phyloP scores from a whole-genome alignment of 495 filamentous ascomycete species.

The Pseudevernia furfuracea region DNA sequence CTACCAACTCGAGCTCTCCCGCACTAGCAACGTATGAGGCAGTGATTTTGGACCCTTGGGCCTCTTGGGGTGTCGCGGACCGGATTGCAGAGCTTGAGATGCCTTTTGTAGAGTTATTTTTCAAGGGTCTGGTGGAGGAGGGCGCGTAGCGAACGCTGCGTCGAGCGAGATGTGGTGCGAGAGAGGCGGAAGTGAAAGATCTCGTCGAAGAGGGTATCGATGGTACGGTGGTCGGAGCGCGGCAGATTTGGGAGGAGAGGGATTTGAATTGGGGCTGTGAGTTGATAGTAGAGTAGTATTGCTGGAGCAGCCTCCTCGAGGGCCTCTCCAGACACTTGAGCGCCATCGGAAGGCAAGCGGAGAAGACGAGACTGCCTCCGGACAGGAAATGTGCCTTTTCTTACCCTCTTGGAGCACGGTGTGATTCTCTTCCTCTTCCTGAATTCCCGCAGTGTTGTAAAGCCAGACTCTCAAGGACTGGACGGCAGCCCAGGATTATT shows the following conservation, averaged over 20 bases:
- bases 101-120: background rate
- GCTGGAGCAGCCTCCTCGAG: constrained; percentile 9
- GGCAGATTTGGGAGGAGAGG: background rate
- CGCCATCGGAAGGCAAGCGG: constrained; percentile 2
- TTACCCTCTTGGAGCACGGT: background rate
- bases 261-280: background rate
- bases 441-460: background rate
- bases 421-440: too few species aligned
- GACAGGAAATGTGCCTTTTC: background rate
- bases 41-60: constrained; percentile 5
- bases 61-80: constrained; percentile 13
- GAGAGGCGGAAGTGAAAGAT: background rate
- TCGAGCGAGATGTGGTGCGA: background rate
- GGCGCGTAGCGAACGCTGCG: background rate
- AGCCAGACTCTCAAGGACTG: background rate
- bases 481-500: background rate
- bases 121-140: background rate
- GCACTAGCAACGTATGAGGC: constrained; percentile 12
- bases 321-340: constrained; percentile 15
- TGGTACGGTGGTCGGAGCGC: background rate
- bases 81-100: constrained; percentile 10
- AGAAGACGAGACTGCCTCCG: background rate
- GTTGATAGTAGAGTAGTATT: constrained; percentile 4
- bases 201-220: background rate
- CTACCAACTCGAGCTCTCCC: constrained; percentile 38